Evolutionary conservation across 306 rosid genomes (phyloP).

Genomic region (Cicer chorassanicum): DNA sequence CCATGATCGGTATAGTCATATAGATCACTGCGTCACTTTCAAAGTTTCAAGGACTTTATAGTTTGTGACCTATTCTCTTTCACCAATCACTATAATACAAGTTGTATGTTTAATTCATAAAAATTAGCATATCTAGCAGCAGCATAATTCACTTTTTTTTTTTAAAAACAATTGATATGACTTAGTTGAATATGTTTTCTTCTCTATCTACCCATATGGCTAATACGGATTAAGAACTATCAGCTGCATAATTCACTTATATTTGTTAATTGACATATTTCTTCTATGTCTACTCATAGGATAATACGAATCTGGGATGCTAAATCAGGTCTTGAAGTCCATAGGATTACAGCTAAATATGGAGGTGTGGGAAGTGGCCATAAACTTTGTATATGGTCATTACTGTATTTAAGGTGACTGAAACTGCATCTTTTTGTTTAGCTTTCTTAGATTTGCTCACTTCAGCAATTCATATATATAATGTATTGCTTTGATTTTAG

Average conservation of each 20-base stretch:
- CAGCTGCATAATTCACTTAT: neutral
- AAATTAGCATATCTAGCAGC: neutral
- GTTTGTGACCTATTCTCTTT: neutral
- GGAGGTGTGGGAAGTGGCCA: slow-evolving; percentile 78
- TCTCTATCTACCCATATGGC: slow-evolving; percentile 43
- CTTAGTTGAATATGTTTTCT: slow-evolving; percentile 1
- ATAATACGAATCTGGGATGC: slow-evolving; percentile 87
- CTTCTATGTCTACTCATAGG: slow-evolving; percentile 48
- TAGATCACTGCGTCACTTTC: neutral
- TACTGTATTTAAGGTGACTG: slow-evolving; percentile 77
- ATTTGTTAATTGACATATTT: neutral
- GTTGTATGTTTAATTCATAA: neutral
- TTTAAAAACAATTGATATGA: neutral
- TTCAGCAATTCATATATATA: neutral
- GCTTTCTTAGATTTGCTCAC: slow-evolving; percentile 7
- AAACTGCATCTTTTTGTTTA: slow-evolving; percentile 14
- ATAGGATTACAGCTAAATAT: slow-evolving; percentile 86
- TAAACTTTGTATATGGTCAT: slow-evolving; percentile 88
- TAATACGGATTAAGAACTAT: slow-evolving; percentile 55
- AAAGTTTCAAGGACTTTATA: neutral
- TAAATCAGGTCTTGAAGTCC: slow-evolving; percentile 62
- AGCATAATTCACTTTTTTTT: neutral
- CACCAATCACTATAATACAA: neutral
- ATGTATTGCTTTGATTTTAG: slow-evolving; percentile 34
- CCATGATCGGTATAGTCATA: slow-evolving; percentile 7